Base-by-base conservation (phyloP, 768 basidiomycete genomes). In the Pholiota molesta region DNA sequence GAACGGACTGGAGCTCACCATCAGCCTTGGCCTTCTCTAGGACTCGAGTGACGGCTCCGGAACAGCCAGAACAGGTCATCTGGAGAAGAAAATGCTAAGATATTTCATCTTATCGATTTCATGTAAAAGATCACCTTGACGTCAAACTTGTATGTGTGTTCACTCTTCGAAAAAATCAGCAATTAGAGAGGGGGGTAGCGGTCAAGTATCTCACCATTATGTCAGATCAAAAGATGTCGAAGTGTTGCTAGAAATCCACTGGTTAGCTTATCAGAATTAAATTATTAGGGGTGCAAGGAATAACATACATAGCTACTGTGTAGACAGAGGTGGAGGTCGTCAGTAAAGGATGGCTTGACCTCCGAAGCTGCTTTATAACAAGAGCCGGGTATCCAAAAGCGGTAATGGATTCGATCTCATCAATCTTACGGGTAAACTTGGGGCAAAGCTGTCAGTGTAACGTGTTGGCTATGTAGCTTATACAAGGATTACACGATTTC, bases 41-140 rank as follows among this genome's bases (percentile, higher is more conserved):
- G 14, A 87, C 94, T 29, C 91, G 86, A 28, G 77, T 81, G 57
- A 97, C 82, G 13, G 94, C 94, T 16, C 90, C 88, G 31, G 93
- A 94, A 78, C 94, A 97, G 28, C 94, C 94, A 29, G 74, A 71
- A 78, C 94, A 97, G 40, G 90, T 86, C 93, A 95, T 95, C 93
- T 94, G 57, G 23, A 31, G 19, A 0, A 42, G 54, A 21, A 21
- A 40, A 1, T 26, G 26, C 59, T 9, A 56, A 56, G 56, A 13
- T 19, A 2, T 26, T 17, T 17, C n/a, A 14, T 42, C 33, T 49
- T 49, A 47, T 44, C 60, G 55, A 39, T 11, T 16, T 26, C n/a
- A 40, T 51, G 26, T n/a, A 19, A 9, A 58, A 54, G 55, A n/a
- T 29, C 65, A 91, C 92, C 87, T 92, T 92, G 75, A 95, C 93